Conservation (phyloP, 192 early-diverging fungal genomes). For the Coemansia sp. region DNA sequence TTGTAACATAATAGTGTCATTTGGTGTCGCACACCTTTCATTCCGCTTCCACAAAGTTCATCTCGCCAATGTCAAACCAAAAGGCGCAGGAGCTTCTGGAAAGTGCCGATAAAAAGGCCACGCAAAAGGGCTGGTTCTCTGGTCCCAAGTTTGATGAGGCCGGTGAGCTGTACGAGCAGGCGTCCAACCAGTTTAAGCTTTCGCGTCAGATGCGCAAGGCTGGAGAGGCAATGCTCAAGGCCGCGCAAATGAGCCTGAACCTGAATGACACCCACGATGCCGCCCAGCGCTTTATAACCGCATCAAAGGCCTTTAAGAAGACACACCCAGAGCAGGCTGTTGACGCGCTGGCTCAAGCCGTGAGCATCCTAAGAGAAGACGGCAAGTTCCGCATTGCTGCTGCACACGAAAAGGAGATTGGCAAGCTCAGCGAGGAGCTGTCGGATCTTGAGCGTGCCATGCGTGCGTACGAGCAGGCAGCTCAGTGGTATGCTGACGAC, state of each 20-base stretch:
- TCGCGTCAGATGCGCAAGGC: constrained; percentile 89
- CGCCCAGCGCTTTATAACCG: constrained; percentile 75
- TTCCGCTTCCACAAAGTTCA: not conserved
- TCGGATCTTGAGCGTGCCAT: constrained; percentile 75
- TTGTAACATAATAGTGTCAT: not conserved
- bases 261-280: constrained; percentile 84
- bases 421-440: constrained; percentile 87
- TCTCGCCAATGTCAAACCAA: constrained; percentile 1
- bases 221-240: constrained; percentile 86
- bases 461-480: constrained; percentile 85
- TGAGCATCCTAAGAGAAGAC: constrained; percentile 75
- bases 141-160: constrained; percentile 93
- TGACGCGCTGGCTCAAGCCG: constrained; percentile 68
- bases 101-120: constrained; percentile 70
- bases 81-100: constrained; percentile 54
- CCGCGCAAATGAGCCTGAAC: constrained; percentile 75
- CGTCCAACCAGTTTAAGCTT: constrained; percentile 91
- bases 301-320: constrained; percentile 90
- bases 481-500: constrained; percentile 90
- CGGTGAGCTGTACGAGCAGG: constrained; percentile 86
- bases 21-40: not conserved
- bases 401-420: constrained; percentile 92
- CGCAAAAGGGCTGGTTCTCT: constrained; percentile 63
- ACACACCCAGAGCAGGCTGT: constrained; percentile 76
- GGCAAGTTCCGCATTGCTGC: constrained; percentile 89